Conservation (phyloP, 331 rosid species). For the Acacia pycnantha region DNA sequence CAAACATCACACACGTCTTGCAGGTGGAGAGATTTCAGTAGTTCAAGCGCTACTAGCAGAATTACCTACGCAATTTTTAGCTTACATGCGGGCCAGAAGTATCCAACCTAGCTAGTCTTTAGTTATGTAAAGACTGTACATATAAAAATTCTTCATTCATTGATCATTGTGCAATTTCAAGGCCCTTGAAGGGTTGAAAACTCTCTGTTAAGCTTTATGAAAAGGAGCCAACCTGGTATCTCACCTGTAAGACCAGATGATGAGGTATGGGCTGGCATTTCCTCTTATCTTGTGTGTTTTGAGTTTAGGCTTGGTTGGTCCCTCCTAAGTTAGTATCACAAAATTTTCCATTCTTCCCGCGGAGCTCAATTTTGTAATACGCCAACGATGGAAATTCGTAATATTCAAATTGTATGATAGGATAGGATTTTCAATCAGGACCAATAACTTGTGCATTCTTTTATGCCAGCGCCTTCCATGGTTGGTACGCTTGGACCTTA, state of each 20-base stretch:
- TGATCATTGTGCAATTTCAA: constrained; percentile 26
- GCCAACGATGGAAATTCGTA: neutral
- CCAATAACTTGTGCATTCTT: neutral
- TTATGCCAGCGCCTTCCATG: neutral
- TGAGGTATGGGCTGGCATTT: constrained; percentile 17
- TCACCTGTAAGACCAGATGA: neutral
- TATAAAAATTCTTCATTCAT: constrained; percentile 31
- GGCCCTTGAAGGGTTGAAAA: constrained; percentile 8
- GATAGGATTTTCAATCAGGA: constrained; percentile 1
- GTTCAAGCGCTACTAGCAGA: constrained; percentile 96
- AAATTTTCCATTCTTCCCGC: neutral
- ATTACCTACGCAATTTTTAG: constrained; percentile 87
- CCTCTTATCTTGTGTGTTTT: constrained; percentile 17
- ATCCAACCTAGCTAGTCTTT: constrained; percentile 70
- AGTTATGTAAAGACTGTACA: constrained; percentile 52
- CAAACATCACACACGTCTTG: constrained; percentile 26
- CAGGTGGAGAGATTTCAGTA: constrained; percentile 92
- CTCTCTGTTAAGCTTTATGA: constrained; percentile 14
- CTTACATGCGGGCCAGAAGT: constrained; percentile 81
- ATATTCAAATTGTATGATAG: neutral
- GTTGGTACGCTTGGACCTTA: neutral
- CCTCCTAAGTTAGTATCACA: neutral
- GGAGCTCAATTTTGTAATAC: neutral
- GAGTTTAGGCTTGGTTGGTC: constrained; percentile 2
- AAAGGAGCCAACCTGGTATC: constrained; percentile 4